phyloP scores from a whole-genome alignment of 2,329 filamentous ascomycete species.

The Remersonia thermophila region DNA sequence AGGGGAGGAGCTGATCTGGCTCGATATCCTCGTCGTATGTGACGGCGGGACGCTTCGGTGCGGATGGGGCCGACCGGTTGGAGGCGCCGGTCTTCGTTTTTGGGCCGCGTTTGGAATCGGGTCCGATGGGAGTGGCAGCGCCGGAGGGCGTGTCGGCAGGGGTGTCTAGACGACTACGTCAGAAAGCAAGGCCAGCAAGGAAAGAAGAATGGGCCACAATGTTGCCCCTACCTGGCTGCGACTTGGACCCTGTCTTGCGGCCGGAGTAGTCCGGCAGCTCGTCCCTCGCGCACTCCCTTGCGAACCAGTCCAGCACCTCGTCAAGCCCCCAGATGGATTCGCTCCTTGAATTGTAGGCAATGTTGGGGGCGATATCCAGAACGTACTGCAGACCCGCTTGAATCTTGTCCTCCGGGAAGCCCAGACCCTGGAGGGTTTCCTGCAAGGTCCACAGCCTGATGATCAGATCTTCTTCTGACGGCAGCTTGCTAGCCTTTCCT shows the following conservation, averaged over 20 bases:
- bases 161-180: slow-evolving; percentile 26
- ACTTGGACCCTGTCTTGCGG: slow-evolving; percentile 25
- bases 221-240: slow-evolving; percentile 20
- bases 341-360: slow-evolving; percentile 37
- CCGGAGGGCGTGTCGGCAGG: slow-evolving; percentile 37
- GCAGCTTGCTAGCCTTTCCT: slow-evolving; percentile 37
- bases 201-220: not conserved
- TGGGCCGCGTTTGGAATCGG: slow-evolving; percentile 18
- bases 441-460: slow-evolving; percentile 76
- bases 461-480: slow-evolving; percentile 64
- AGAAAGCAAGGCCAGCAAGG: slow-evolving; percentile 1
- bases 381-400: slow-evolving; percentile 53
- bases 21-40: slow-evolving; percentile 60
- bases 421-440: slow-evolving; percentile 54
- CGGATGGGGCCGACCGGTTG: slow-evolving; percentile 20
- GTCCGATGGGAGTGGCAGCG: slow-evolving; percentile 34
- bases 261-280: slow-evolving; percentile 63
- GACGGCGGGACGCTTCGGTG: slow-evolving; percentile 32
- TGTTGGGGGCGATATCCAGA: slow-evolving; percentile 53
- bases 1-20: slow-evolving; percentile 60
- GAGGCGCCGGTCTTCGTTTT: slow-evolving; percentile 24
- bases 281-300: slow-evolving; percentile 56
- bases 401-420: slow-evolving; percentile 53
- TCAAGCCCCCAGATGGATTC: slow-evolving; percentile 75
- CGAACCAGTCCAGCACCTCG: slow-evolving; percentile 81